Evolutionary conservation across 768 basidiomycete genomes (phyloP).

Genomic region (Boletus rubroflammeus): DNA sequence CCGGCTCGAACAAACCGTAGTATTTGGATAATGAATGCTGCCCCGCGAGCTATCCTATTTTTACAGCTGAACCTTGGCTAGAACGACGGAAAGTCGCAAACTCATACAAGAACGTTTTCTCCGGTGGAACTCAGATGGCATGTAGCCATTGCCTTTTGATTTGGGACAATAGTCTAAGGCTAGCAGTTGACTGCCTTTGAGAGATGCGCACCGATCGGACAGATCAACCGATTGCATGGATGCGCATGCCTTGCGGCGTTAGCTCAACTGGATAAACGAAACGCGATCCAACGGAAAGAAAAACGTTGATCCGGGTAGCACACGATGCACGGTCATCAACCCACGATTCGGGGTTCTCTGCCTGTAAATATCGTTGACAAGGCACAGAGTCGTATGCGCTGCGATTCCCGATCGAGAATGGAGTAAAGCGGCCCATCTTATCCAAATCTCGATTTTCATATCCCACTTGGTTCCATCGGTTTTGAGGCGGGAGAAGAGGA

Average conservation of each 20-base stretch:
- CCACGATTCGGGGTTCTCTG: not conserved
- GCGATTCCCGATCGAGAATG: not conserved
- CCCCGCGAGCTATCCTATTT: constrained; percentile 4
- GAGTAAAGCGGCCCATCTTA: not conserved
- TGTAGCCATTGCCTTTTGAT: not conserved
- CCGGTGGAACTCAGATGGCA: not conserved
- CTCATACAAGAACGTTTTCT: not conserved
- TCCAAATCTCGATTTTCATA: not conserved
- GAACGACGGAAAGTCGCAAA: not conserved
- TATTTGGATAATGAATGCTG: too few species aligned
- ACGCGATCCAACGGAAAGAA: not conserved
- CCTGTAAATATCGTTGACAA: not conserved
- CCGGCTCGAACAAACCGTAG: not conserved
- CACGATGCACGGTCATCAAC: not conserved
- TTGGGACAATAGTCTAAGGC: not conserved
- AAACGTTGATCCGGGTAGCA: not conserved
- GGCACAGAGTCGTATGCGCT: not conserved
- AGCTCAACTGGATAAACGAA: not conserved
- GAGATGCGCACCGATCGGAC: not conserved
- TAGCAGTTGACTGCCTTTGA: not conserved
- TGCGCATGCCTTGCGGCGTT: not conserved
- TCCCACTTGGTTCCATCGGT: not conserved
- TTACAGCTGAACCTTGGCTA: not conserved
- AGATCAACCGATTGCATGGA: not conserved
- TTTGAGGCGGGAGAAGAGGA: not conserved